Evolutionary conservation across 116 monocot genomes (phyloP), one percentile per base, ranked within the genome.

Genomic region (Phalaenopsis hybrid): DNA sequence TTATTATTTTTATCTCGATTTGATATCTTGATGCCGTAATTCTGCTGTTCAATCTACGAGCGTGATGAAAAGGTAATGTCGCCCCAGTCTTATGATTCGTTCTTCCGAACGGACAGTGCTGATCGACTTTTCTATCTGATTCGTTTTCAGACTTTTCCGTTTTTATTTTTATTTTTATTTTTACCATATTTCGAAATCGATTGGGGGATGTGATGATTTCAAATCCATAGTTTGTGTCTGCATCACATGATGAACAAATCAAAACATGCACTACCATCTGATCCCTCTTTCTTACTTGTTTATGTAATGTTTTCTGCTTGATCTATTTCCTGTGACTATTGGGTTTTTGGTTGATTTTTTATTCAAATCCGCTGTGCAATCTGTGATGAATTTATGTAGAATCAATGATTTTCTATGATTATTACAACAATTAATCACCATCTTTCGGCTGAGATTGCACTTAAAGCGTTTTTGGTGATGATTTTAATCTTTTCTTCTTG

Each of bases 181-280:
- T 55, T 15, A 55, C 16, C 55, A 15, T 55, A 15, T 55, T 21
- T 46, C 46, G 7, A 75, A 48, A 48, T 48, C 48, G 9, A 48
- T 4, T 46, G 75, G 46, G 20, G 46, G 45, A 21, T 75, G 18
- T 75, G 75, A 85, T 78, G 85, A 81, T 85, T 57, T 74, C 57
- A 57, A 58, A 81, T 81, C 85, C 81, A 85, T 85, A 85, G 57
- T 52, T 45, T 51, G 15, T 43, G 43, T 70, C 61, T 76, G 50
- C 77, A 23, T 21, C 46, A 9, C n/a, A 46, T 50, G 55, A 81
- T 78, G 85, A 81, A 57, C 70, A 81, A 31, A 77, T 3, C 5
- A 44, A 65, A 37, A 78, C 85, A 85, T 86, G 86, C 86, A 86
- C 86, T 86, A 86, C 86, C 86, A 86, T 86, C 82, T 86, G 86